Percentiles rank a stretch among this genome's conserved stretches.
Conservation (phyloP, 129 eudicot species). For the Lonicera japonica region DNA sequence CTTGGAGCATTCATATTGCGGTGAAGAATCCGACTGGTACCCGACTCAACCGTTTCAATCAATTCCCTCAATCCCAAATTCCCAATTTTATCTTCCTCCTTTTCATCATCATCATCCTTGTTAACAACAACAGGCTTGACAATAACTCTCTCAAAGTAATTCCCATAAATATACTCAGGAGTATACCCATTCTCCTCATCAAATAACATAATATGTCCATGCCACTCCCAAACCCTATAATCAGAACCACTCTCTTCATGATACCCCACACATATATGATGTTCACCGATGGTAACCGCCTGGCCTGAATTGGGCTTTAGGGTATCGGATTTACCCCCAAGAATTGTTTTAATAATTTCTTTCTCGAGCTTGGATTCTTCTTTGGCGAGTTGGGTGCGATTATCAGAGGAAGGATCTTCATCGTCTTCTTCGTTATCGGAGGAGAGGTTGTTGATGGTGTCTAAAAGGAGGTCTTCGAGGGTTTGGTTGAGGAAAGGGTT, state of each 20-base stretch:
- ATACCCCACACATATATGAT: constrained; percentile 85
- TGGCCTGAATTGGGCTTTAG: constrained; percentile 92
- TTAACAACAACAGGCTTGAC: constrained; percentile 11
- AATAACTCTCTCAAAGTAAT: constrained; percentile 63
- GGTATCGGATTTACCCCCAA: constrained; percentile 45
- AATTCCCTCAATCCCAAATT: constrained; percentile 69
- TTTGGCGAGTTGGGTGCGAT: constrained; percentile 49
- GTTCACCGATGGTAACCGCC: constrained; percentile 70
- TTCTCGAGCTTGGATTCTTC: constrained; percentile 86
- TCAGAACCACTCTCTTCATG: constrained; percentile 68
- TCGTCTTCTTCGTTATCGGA: constrained; percentile 31
- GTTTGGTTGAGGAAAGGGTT: constrained; percentile 38
- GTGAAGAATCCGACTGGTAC: constrained; percentile 50
- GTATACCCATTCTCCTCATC: constrained; percentile 78
- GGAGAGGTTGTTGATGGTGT: constrained; percentile 48
- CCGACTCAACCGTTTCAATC: constrained; percentile 39
- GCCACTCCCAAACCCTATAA: constrained; percentile 97
- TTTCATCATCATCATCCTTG: constrained; percentile 17
- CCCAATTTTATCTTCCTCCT: constrained; percentile 24
- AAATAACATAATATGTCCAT: constrained; percentile 88
- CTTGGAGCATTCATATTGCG: constrained; percentile 61
- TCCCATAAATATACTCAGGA: constrained; percentile 90
- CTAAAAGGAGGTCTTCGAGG: constrained; percentile 69
- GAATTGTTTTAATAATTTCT: constrained; percentile 50
- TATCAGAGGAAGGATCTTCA: neutral